Evolutionary conservation across 1,284 basidiomycete species (phyloP).

Genomic region (Apiotrichum mycotoxinovorans): DNA sequence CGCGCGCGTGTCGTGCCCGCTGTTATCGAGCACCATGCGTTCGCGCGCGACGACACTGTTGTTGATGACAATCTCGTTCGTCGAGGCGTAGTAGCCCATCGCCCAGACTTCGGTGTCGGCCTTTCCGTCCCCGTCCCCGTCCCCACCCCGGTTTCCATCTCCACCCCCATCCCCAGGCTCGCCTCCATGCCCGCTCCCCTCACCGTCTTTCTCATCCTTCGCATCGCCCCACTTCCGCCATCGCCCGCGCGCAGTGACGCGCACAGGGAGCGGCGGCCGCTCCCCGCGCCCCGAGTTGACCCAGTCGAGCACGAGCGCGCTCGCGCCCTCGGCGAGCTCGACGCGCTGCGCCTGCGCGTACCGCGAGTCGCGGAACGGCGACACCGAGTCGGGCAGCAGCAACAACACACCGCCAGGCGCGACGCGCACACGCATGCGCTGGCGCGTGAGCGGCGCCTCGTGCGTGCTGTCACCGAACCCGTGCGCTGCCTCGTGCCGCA

Average conservation of each 20-base stretch:
- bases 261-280: neutral
- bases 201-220: neutral
- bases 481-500: neutral
- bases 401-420: constrained; percentile 60
- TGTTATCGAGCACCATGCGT: constrained; percentile 19
- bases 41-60: constrained; percentile 36
- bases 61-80: constrained; percentile 72
- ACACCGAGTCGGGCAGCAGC: constrained; percentile 84
- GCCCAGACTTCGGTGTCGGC: constrained; percentile 75
- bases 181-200: neutral
- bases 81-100: constrained; percentile 76
- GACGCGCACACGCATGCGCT: constrained; percentile 59
- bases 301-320: constrained; percentile 79
- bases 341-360: constrained; percentile 79
- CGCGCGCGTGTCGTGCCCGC: neutral
- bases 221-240: constrained; percentile 1
- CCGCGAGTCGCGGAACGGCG: constrained; percentile 78
- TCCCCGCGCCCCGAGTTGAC: constrained; percentile 70
- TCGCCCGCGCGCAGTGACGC: constrained; percentile 1
- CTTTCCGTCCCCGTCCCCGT: neutral
- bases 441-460: constrained; percentile 25
- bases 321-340: constrained; percentile 53
- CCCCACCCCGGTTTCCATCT: too few relatives aligned
- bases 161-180: neutral
- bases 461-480: constrained; percentile 15